Percentiles rank a stretch among this genome's conserved stretches.
Conservation (phyloP, 2,329 filamentous ascomycete species). For the Trichoderma asperellum region DNA sequence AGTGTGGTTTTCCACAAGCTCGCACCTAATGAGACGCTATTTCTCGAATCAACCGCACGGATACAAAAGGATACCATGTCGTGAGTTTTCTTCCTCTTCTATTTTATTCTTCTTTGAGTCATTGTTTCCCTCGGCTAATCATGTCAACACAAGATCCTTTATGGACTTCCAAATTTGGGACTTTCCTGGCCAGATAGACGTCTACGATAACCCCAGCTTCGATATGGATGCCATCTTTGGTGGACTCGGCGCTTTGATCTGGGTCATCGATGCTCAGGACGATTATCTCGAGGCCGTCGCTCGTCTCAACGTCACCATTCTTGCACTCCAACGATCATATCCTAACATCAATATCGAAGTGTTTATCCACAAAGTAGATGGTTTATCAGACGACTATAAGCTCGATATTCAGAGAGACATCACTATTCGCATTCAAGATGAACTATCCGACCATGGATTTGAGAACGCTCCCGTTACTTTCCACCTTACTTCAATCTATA, state of each 20-base stretch:
- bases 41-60: conserved; percentile 89
- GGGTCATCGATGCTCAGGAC: conserved; percentile 98
- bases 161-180: conserved; percentile 99
- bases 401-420: conserved; percentile 96
- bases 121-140: conserved; percentile 13
- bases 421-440: conserved; percentile 93
- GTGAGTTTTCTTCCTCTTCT: conserved; percentile 56
- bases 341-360: conserved; percentile 96
- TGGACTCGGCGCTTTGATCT: conserved; percentile 91
- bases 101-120: background rate
- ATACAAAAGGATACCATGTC: conserved; percentile 96
- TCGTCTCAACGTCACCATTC: conserved; percentile 83
- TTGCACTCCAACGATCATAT: conserved; percentile 85
- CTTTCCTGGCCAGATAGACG: conserved; percentile 90
- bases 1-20: conserved; percentile 99
- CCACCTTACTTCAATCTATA: conserved; percentile 96
- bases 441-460: conserved; percentile 88
- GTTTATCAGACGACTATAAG: conserved; percentile 95
- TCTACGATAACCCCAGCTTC: conserved; percentile 83
- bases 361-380: conserved; percentile 98
- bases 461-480: conserved; percentile 94
- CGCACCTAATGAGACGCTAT: conserved; percentile 91
- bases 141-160: conserved; percentile 69
- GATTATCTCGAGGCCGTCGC: conserved; percentile 93
- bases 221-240: conserved; percentile 94